These are phyloP conservation scores for Beauveria rudraprayagi DNA, from an alignment of 2,329 filamentous ascomycete genomes.

Conservation along the genomic window DNA sequence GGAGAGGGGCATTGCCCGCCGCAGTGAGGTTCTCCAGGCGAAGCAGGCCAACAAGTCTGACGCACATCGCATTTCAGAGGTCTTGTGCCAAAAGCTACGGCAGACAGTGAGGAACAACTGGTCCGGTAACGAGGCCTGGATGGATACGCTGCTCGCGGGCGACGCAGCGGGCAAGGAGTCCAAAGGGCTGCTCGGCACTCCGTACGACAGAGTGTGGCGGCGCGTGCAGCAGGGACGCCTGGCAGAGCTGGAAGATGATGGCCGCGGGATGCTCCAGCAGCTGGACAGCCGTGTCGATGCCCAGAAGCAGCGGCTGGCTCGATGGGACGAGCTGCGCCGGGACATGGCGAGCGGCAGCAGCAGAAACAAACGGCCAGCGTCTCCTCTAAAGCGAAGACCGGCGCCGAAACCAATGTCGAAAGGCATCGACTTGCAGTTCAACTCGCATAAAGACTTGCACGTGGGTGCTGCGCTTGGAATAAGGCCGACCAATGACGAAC, in stretches of 20 bases:
- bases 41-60: slow-evolving; percentile 20
- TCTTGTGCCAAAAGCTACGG: slow-evolving; percentile 43
- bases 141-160: slow-evolving; percentile 61
- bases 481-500: slow-evolving; percentile 11
- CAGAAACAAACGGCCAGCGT: slow-evolving; percentile 17
- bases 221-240: slow-evolving; percentile 53
- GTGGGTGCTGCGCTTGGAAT: slow-evolving; percentile 26
- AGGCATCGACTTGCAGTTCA: slow-evolving; percentile 47
- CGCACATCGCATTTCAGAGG: slow-evolving; percentile 31
- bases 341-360: slow-evolving; percentile 30
- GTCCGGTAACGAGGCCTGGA: slow-evolving; percentile 69
- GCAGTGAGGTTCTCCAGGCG: slow-evolving; percentile 39
- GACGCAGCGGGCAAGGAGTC: slow-evolving; percentile 43
- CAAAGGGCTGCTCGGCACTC: slow-evolving; percentile 56
- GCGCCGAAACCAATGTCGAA: slow-evolving; percentile 21
- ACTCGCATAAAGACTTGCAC: slow-evolving; percentile 41
- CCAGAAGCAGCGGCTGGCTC: slow-evolving; percentile 60
- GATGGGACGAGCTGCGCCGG: slow-evolving; percentile 63
- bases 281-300: slow-evolving; percentile 59
- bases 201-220: slow-evolving; percentile 66
- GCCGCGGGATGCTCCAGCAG: slow-evolving; percentile 55
- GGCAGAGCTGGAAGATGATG: slow-evolving; percentile 45
- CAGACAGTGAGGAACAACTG: slow-evolving; percentile 63
- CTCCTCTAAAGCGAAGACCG: slow-evolving; percentile 17
- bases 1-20: slow-evolving; percentile 45